Conservation (phyloP, 257 asterid genomes). For the Nicotiana tomentosiformis region DNA sequence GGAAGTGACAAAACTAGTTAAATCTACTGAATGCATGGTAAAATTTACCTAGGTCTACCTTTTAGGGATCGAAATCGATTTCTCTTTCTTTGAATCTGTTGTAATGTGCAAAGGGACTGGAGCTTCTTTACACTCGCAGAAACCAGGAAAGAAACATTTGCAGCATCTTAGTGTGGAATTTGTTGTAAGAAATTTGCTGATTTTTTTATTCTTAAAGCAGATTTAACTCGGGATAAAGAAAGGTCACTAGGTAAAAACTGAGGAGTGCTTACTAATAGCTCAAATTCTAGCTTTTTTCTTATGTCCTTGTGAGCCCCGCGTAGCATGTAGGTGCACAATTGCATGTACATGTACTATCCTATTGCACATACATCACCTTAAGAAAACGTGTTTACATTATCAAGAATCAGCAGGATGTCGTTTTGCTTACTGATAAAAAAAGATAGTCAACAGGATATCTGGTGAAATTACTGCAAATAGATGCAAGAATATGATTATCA, state of each 20-base stretch:
- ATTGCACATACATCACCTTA: neutral
- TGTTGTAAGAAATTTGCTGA: no score
- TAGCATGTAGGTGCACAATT: neutral
- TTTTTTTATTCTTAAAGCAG: neutral
- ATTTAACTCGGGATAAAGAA: neutral
- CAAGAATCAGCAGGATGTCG: neutral
- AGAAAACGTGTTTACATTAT: neutral
- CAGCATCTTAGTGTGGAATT: no score
- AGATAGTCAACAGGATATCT: neutral
- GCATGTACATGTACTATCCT: neutral
- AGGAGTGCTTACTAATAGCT: neutral
- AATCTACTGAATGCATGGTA: neutral
- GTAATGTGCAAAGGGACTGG: neutral
- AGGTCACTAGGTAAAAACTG: neutral
- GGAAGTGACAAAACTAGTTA: neutral
- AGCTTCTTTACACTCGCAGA: no score
- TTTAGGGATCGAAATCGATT: neutral
- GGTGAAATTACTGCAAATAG: neutral
- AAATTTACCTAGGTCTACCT: neutral
- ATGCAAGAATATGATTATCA: neutral
- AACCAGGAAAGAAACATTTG: no score
- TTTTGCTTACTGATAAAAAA: neutral
- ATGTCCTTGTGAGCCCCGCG: neutral
- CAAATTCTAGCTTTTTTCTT: neutral
- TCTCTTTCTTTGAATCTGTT: neutral